Evolutionary conservation across 2,329 filamentous ascomycete species (phyloP).

Genomic region (Aspergillus tanneri): DNA sequence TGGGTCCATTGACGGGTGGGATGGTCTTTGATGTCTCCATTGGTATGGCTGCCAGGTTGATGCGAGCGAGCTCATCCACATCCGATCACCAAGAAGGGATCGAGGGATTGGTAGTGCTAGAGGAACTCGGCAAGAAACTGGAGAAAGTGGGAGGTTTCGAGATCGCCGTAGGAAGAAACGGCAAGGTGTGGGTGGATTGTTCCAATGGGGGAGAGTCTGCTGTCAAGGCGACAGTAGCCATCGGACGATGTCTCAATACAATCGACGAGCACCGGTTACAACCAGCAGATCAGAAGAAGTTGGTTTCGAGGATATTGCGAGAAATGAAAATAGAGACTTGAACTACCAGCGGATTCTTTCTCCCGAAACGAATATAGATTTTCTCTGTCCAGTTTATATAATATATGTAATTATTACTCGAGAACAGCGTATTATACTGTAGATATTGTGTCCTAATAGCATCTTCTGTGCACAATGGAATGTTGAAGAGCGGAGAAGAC

Average conservation of each 20-base stretch:
- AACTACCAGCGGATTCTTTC: conserved; percentile 6
- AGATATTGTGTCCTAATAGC: background rate
- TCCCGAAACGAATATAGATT: background rate
- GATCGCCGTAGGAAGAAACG: conserved; percentile 89
- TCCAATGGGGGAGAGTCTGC: conserved; percentile 53
- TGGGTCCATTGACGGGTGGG: conserved; percentile 79
- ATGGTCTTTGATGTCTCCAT: conserved; percentile 82
- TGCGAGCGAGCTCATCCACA: conserved; percentile 44
- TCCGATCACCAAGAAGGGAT: conserved; percentile 45
- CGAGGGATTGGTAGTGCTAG: conserved; percentile 70
- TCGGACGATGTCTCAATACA: conserved; percentile 74
- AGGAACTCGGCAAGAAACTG: conserved; percentile 77
- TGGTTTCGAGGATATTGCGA: conserved; percentile 44
- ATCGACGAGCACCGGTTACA: conserved; percentile 64
- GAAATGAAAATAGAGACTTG: conserved; percentile 40
- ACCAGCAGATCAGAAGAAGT: conserved; percentile 47
- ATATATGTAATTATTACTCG: background rate
- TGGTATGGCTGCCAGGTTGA: conserved; percentile 75
- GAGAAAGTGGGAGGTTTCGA: conserved; percentile 67
- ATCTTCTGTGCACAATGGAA: background rate
- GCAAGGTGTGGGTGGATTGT: conserved; percentile 86
- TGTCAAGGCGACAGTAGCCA: conserved; percentile 68
- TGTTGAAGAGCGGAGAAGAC: background rate
- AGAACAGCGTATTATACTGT: too few species aligned
- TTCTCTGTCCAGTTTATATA: background rate